phyloP scores from a whole-genome alignment of 495 filamentous ascomycete species.

The Lichina pygmaea region DNA sequence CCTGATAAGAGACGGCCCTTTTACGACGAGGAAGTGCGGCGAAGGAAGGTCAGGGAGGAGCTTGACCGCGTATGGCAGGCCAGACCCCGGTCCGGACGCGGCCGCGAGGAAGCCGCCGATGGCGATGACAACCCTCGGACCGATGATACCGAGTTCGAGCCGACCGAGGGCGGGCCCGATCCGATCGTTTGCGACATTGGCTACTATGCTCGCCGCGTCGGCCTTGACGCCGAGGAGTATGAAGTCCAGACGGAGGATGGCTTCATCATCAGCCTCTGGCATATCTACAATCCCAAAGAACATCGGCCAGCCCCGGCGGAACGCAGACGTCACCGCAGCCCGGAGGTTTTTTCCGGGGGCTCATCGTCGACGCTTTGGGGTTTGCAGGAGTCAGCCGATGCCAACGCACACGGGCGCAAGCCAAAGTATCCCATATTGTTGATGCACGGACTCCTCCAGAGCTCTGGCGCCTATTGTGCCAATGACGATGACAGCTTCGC shows the following conservation, averaged over 20 bases:
- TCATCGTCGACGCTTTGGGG: not conserved
- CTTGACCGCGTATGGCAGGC: constrained; percentile 33
- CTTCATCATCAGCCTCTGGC: constrained; percentile 70
- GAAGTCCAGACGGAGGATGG: constrained; percentile 86
- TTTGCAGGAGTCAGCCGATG: constrained; percentile 9
- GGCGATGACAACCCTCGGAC: constrained; percentile 15
- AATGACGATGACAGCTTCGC: constrained; percentile 80
- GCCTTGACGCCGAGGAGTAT: constrained; percentile 62
- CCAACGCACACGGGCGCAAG: constrained; percentile 11
- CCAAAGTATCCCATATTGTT: constrained; percentile 69
- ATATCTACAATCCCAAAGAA: constrained; percentile 67
- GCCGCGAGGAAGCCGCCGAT: constrained; percentile 2
- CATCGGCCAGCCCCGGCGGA: constrained; percentile 20
- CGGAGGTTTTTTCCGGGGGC: constrained; percentile 12
- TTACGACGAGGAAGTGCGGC: constrained; percentile 35
- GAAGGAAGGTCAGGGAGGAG: constrained; percentile 23
- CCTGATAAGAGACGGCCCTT: constrained; percentile 37
- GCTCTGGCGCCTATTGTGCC: constrained; percentile 62
- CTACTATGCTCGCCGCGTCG: constrained; percentile 75
- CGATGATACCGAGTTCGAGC: constrained; percentile 27
- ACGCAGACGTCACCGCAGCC: constrained; percentile 14
- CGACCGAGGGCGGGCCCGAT: constrained; percentile 58
- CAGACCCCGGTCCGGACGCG: constrained; percentile 8
- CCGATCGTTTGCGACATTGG: constrained; percentile 48
- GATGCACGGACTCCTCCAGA: constrained; percentile 74